Evolutionary conservation across 345 rosid genomes (phyloP), one percentile per base, ranked within the genome.

Genomic region (Ceriops decandra): DNA sequence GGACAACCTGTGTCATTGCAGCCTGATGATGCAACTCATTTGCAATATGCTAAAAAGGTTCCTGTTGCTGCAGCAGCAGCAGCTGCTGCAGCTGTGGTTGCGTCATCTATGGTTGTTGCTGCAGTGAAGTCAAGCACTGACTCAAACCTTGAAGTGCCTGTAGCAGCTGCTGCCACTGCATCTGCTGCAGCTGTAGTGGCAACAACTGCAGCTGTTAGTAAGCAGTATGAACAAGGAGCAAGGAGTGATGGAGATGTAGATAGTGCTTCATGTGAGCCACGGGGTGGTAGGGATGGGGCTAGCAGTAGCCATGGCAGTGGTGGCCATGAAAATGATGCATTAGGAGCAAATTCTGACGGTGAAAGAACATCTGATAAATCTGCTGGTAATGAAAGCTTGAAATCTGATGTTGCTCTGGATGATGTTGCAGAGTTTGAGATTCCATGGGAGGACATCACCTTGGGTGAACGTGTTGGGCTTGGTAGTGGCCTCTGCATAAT

Each of bases 381-480:
- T 31, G 77, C 79, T 2, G 86, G 86, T 66, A 79, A 78, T 75
- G 91, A 84, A 63, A 85, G 89, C 75, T 47, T 84, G 49, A 93
- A 79, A 75, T 87, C 93, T 63, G 96, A 90, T 72, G 66, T 76
- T 65, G 72, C 80, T 22, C 77, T 87, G 57, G 98, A 88, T 76
- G 97, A 87, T 78, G 95, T 90, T 71, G 95, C 90, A 16, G 96
- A 92, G 54, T 88, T 86, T 46, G 97, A 93, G 86, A 88, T 93
- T 76, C 87, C 72, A 15, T 93, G 90, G 96, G 98, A 88, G 42
- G 98, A 90, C 71, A 83, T 93, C 76, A 79, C 86, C 64, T 72
- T 93, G 88, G 98, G 97, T 60, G 96, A 93, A 72, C 95, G 98
- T 46, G 88, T 93, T 66, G 98, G 97, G 81, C 97, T 93, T 46